A percentile compares a stretch with the other conserved stretches of the same genome.
These are phyloP conservation scores for Exophiala bonariae DNA, from an alignment of 2,329 filamentous ascomycete species.

Conservation along the genomic window DNA sequence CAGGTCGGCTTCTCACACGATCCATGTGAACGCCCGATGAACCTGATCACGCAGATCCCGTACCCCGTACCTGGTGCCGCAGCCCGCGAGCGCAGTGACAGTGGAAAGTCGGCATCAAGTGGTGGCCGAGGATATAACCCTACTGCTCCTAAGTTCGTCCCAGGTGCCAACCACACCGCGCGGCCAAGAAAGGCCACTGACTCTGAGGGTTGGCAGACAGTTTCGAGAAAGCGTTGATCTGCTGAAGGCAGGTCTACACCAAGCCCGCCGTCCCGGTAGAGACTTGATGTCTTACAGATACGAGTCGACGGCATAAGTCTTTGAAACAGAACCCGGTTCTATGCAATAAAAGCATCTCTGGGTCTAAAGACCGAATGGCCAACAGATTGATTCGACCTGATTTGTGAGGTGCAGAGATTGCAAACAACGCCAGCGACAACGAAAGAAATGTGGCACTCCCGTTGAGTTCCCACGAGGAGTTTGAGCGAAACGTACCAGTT, in stretches of 20 bases:
- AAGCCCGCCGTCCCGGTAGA: not conserved
- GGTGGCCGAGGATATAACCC: conserved; percentile 18
- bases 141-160: conserved; percentile 17
- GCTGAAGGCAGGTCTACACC: not conserved
- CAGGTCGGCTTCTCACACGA: conserved; percentile 40
- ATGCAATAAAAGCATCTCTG: too few species aligned
- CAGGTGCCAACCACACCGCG: conserved; percentile 3
- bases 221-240: conserved; percentile 19
- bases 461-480: too few species aligned
- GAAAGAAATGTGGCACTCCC: too few species aligned
- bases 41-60: conserved; percentile 31
- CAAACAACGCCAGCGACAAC: too few species aligned
- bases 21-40: conserved; percentile 41
- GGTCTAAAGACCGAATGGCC: too few species aligned
- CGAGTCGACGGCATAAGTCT: too few species aligned
- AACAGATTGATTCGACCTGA: too few species aligned
- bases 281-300: not conserved
- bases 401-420: too few species aligned
- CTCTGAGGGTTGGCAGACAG: conserved; percentile 23
- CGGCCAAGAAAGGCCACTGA: conserved; percentile 22
- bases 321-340: too few species aligned
- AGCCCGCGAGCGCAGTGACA: conserved; percentile 20
- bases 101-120: conserved; percentile 18
- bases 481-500: too few species aligned
- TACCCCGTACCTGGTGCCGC: conserved; percentile 9